These are phyloP conservation scores for Microbotryomycetes sp. DNA, from an alignment of 1,284 basidiomycete species.

Conservation along the genomic window DNA sequence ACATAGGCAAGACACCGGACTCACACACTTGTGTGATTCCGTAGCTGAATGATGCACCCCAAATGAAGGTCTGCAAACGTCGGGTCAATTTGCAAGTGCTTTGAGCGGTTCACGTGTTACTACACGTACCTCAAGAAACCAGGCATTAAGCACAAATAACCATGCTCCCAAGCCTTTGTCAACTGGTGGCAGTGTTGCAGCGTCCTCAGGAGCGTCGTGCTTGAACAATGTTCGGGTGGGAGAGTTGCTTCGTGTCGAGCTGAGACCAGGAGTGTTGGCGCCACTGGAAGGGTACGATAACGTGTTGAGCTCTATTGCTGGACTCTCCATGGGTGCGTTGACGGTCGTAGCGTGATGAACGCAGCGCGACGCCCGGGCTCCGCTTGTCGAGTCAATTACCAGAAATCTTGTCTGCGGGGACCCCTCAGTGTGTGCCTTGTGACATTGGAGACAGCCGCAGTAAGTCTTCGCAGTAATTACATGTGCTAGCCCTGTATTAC, in stretches of 20 bases:
- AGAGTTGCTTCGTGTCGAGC: not conserved
- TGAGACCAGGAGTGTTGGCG: not conserved
- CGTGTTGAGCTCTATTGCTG: not conserved
- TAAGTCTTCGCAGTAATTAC: no score
- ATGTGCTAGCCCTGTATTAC: no score
- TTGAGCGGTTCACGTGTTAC: no score
- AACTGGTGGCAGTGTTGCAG: conserved; percentile 37
- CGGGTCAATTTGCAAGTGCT: not conserved
- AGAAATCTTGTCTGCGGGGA: no score
- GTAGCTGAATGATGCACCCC: not conserved
- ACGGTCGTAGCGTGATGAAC: no score
- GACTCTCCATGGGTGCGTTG: not conserved
- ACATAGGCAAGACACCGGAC: no score
- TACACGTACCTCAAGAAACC: conserved; percentile 20
- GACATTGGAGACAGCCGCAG: no score
- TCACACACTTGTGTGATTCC: conserved; percentile 3
- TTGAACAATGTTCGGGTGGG: not conserved
- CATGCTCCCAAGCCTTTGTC: conserved; percentile 42
- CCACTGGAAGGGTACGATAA: not conserved
- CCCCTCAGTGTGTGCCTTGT: no score
- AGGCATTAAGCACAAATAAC: conserved; percentile 41
- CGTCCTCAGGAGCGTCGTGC: not conserved
- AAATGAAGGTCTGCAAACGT: conserved; percentile 1
- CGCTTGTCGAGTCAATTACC: no score
- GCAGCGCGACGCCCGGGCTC: no score